Evolutionary conservation across 108 stramenopile species (phyloP), one percentile per base, ranked within the genome.

Genomic region (Nitzschia sp.): DNA sequence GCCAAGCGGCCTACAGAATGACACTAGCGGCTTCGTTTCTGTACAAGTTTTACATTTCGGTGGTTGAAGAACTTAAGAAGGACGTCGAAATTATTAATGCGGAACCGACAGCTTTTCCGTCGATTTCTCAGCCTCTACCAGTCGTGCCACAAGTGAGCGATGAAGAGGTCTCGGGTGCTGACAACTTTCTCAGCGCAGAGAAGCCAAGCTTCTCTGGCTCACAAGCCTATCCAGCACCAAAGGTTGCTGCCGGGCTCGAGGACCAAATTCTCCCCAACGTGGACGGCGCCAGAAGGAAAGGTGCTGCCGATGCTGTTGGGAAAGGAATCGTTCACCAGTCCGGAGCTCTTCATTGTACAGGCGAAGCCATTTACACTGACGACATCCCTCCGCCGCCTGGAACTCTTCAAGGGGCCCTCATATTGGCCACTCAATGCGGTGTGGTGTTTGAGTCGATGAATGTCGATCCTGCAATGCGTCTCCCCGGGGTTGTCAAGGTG

Each of bases 341-440:
- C 11, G 93, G 92, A 13, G 75, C 92, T 21, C 68, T 93, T 17
- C 97, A 98, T 71, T 94, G 91, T 46, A 94, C 94, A 1, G 96
- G 97, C 25, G 97, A 98, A 70, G 97, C 97, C 21, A 33, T 75
- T 9, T 98, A 98, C 80, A 69, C 76, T 15, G 97, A 97, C 70
- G 97, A 98, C 65, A 92, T 95, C 51, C 93, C 93, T 24, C 67
- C 88, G 26, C 94, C 96, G 11, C 45, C 76, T 15, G 82, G 89
- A 46, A 75, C 89, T 21, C 82, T 98, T 4, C 94, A 95, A 35
- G 96, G 81, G 23, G 76, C 77, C 18, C 86, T 98, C 25, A 85
- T 98, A n/a, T 66, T 90, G 26, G 77, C 94, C 9, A 73, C 72
- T 4, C 66, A 81, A 53, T 85, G 92, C 32, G 88, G 95, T 48